Evolutionary conservation across 83 land plant species (phyloP), one percentile per base, ranked within the genome.

Genomic region (Thuja plicata): DNA sequence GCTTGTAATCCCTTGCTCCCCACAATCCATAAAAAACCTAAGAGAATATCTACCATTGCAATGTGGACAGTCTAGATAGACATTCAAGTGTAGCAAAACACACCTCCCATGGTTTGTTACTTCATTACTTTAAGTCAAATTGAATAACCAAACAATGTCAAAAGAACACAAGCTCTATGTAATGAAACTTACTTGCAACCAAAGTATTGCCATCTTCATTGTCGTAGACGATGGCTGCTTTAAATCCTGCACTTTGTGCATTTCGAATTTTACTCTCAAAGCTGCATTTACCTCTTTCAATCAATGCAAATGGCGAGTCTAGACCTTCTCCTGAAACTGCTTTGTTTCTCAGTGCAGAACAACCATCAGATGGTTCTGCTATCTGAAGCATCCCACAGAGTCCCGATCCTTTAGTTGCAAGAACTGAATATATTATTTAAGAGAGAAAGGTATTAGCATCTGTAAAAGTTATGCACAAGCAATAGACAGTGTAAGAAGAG

Each of bases 291-390:
- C 99, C 99, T 82, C 99, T 95, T 78, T 91, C 85, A 13, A 96
- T 91, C 90, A 97, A 76, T 40, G 87, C 94, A 90, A 96, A 96
- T 48, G 94, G 88, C 38, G 94, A 92, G 71, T 85, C 86, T 55
- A 81, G 34, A 86, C 70, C 89, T 35, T 79, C 74, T 48, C 37
- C 87, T 32, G 86, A 84, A 60, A 37, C 91, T 50, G 92, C 88
- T 80, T 55, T 83, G 88, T 94, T 94, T 24, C 86, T 88, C 85
- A 97, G 88, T 0, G 91, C 85, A 13, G 92, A 86, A 86, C 99
- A 97, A 10, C 96, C 97, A 90, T 96, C 92, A 81, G 90, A 83
- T 37, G 99, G 99, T 89, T 93, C 92, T 45, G 98, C 95, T 37
- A 89, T 17, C 71, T 93, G 92, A 83, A 97, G 87, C 2, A 88